These are phyloP conservation scores for Tolypocladium tundrense DNA, from an alignment of 2,329 filamentous ascomycete species.

Conservation along the genomic window DNA sequence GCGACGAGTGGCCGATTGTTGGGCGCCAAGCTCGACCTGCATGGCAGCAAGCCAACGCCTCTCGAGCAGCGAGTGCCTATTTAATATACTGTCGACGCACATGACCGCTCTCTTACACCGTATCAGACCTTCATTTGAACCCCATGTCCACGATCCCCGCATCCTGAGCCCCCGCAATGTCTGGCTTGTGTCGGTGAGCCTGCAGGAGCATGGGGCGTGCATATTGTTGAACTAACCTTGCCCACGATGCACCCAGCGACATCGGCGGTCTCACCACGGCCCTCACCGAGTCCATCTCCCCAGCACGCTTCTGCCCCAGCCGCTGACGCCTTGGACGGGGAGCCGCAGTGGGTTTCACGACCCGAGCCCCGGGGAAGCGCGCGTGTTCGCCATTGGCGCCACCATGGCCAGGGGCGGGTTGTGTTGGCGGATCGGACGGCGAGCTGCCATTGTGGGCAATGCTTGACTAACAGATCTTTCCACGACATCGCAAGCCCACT, in stretches of 20 bases:
- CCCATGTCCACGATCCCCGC: background rate
- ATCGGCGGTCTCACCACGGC: background rate
- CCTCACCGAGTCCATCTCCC: background rate
- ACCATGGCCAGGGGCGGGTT: background rate
- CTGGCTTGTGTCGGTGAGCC: background rate
- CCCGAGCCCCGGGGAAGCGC: background rate
- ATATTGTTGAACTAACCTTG: background rate
- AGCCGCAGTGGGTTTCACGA: background rate
- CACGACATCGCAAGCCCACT: constrained; percentile 1
- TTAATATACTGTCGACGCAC: background rate
- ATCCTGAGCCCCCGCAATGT: background rate
- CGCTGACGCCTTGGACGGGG: no score
- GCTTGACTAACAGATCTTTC: background rate
- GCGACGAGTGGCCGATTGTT: no score
- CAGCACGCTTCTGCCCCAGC: no score
- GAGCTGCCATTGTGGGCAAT: background rate
- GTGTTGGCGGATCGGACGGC: background rate
- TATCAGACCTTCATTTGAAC: background rate
- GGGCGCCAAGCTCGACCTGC: no score
- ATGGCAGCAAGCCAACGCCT: no score
- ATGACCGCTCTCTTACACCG: background rate
- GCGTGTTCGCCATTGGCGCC: background rate
- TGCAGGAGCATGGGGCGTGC: background rate
- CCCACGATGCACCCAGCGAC: background rate
- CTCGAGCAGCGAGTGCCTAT: no score